Evolutionary conservation across 257 asterid genomes (phyloP), one percentile per base, ranked within the genome.

Genomic region (Prunella vulgaris): DNA sequence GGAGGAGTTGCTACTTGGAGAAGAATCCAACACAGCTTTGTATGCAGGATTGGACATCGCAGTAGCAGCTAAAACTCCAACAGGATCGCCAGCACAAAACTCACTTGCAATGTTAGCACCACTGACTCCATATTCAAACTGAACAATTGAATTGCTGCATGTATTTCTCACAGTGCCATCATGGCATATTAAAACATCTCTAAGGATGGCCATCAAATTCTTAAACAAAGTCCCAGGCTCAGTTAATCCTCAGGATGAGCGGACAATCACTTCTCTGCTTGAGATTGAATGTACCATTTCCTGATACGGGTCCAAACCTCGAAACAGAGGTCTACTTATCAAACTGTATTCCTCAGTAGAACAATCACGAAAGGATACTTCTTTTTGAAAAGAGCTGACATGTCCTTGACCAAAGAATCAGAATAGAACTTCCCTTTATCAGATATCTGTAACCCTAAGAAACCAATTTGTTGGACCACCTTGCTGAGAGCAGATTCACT

Each of bases 21-120:
- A 91, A 70, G 99, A 94, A 89, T 94, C 99, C 66, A 94, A 84
- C 32, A 94, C 99, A 7, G 99, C 99, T 83, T 94, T 94, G 84
- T 94, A 94, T 2, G 99, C 99, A 30, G 99, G 99, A 85, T 91
- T 94, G 30, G 99, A 94, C 97, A 94, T 94, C 56, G 99, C 97
- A 68, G 99, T 94, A 68, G 99, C 97, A 72, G 97, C 97, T 79
- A 94, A 83, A 7, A 94, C 99, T 70, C 99, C 99, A 64, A 94
- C 97, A 44, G 97, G 99, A 62, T 94, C 99, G 63, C 99, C 97
- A 74, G 99, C 95, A 69, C 92, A 86, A 78, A 89, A 94, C 78
- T 91, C 93, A 77, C 81, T 86, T 27, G 83, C 71, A 61, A 76
- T 68, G 73, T 78, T 83, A 28, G 82, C 86, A 80, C 72, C 71